Evolutionary conservation across 2,329 filamentous ascomycete genomes (phyloP).

Genomic region (Akanthomyces uredinophilus): DNA sequence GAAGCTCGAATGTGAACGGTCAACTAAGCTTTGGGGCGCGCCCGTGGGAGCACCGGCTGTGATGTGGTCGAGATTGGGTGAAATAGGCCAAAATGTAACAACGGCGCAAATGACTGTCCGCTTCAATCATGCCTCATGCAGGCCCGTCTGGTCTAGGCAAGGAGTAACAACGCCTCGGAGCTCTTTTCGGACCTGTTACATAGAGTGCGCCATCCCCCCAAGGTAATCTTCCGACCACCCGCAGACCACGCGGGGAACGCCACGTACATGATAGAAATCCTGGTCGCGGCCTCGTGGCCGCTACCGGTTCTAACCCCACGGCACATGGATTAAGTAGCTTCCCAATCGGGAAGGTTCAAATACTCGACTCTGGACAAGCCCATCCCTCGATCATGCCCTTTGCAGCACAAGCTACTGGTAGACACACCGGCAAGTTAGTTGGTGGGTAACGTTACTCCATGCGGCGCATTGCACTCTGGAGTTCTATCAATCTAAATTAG

Average conservation of each 20-base stretch:
- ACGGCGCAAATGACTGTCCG: background rate
- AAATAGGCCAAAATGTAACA: background rate
- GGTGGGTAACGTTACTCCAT: constrained; percentile 11
- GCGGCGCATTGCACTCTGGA: background rate
- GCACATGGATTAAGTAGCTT: background rate
- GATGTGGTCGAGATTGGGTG: background rate
- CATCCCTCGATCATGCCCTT: background rate
- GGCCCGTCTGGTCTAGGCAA: background rate
- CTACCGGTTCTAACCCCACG: background rate
- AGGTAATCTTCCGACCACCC: background rate
- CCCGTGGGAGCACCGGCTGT: background rate
- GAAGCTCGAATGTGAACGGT: background rate
- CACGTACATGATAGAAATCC: background rate
- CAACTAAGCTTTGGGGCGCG: background rate
- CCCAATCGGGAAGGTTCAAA: constrained; percentile 7
- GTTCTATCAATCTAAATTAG: no score
- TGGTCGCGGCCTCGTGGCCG: background rate
- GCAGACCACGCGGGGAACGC: background rate
- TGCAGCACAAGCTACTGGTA: background rate
- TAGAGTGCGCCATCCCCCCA: background rate
- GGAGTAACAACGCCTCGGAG: background rate
- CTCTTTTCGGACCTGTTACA: background rate
- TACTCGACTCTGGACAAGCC: background rate
- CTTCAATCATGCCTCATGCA: background rate
- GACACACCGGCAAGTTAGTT: background rate